Percentiles rank a stretch among this genome's conserved stretches.
phyloP scores from a whole-genome alignment of 2,329 filamentous ascomycete genomes.

The Paracoccidioides brasiliensis region DNA sequence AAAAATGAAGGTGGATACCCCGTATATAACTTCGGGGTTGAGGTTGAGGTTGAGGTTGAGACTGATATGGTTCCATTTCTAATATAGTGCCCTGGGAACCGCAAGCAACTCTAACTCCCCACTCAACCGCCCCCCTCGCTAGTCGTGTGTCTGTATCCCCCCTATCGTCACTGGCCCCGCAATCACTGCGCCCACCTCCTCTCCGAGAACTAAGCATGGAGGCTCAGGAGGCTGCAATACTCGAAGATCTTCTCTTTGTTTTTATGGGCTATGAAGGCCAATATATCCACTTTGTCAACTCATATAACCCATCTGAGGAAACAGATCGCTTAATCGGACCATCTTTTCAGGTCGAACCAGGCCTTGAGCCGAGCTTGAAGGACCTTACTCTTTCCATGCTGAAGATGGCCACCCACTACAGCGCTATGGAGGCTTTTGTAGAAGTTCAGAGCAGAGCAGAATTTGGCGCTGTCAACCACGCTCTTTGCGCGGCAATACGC shows the following conservation, averaged over 20 bases:
- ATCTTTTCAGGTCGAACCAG: conserved; percentile 62
- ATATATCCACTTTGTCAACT: conserved; percentile 75
- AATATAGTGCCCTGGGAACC: conserved; percentile 56
- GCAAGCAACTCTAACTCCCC: conserved; percentile 59
- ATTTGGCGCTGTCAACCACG: conserved; percentile 90
- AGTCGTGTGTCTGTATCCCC: conserved; percentile 51
- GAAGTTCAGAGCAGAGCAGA: conserved; percentile 88
- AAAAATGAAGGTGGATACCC: too few species aligned
- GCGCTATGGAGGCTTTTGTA: conserved; percentile 79
- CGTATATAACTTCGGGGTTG: too few species aligned
- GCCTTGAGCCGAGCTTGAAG: conserved; percentile 79
- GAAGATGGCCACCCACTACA: conserved; percentile 87
- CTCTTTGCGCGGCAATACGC: conserved; percentile 85
- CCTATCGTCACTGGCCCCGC: conserved; percentile 53
- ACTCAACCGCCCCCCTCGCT: conserved; percentile 59
- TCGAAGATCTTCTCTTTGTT: conserved; percentile 85
- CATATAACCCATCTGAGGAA: conserved; percentile 72
- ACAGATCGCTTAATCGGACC: conserved; percentile 78
- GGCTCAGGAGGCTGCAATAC: conserved; percentile 69
- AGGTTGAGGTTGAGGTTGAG: background rate
- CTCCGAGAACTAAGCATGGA: conserved; percentile 62
- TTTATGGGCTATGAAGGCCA: conserved; percentile 99
- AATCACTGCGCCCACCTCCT: conserved; percentile 52
- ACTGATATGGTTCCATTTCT: conserved; percentile 9
- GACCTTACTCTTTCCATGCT: conserved; percentile 82